Evolutionary conservation across 2,329 filamentous ascomycete genomes (phyloP).

Genomic region (Dothideomycetes sp.): DNA sequence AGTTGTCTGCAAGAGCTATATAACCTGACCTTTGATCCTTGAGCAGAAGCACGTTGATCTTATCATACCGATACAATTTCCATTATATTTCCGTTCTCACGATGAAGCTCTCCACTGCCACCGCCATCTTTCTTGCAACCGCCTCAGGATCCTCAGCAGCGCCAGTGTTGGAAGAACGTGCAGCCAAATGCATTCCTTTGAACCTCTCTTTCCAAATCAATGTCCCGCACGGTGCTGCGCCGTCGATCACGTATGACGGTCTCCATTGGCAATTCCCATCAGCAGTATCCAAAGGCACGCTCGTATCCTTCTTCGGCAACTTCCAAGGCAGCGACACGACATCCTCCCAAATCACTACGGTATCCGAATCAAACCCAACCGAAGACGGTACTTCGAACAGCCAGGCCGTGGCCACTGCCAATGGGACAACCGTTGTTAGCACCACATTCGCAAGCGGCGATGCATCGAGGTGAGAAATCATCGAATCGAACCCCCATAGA

Average conservation of each 20-base stretch:
- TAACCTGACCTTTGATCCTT: too few species aligned
- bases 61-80: too few species aligned
- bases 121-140: neutral
- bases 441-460: slow-evolving; percentile 4
- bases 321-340: neutral
- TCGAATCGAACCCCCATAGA: too few species aligned
- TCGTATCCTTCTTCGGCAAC: slow-evolving; percentile 8
- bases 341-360: slow-evolving; percentile 4
- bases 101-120: neutral
- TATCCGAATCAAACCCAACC: neutral
- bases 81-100: too few species aligned
- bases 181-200: neutral
- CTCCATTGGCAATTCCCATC: neutral
- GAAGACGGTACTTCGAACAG: neutral
- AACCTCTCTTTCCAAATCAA: slow-evolving; percentile 2
- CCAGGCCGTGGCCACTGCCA: neutral
- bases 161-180: neutral
- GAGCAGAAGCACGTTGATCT: too few species aligned
- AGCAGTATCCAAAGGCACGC: neutral
- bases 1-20: too few species aligned
- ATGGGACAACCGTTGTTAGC: neutral
- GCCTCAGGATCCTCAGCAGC: neutral
- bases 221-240: neutral
- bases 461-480: neutral
- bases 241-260: neutral